These are phyloP conservation scores for Microbotryum violaceum DNA, from an alignment of 1,284 basidiomycete genomes.

Conservation along the genomic window DNA sequence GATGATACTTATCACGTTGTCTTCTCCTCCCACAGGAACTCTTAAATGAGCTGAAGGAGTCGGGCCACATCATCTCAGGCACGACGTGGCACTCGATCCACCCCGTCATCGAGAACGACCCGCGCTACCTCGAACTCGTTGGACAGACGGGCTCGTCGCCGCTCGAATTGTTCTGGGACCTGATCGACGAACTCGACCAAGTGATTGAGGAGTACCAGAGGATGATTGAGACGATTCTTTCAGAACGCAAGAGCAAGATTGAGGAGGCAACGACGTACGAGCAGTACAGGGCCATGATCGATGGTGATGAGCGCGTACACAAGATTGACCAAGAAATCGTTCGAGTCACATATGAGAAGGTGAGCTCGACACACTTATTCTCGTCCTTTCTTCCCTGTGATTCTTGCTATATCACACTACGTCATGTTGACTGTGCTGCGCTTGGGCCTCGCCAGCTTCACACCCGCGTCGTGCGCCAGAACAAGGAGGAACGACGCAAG, in stretches of 20 bases:
- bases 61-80: conserved; percentile 65
- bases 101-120: conserved; percentile 63
- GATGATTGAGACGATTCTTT: conserved; percentile 47
- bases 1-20: no score
- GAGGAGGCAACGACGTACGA: conserved; percentile 40
- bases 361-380: conserved; percentile 29
- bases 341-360: conserved; percentile 17
- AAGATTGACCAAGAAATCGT: conserved; percentile 51
- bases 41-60: conserved; percentile 58
- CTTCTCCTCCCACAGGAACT: conserved; percentile 48
- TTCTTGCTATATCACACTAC: conserved; percentile 1
- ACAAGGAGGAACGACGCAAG: conserved; percentile 62
- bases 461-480: conserved; percentile 59
- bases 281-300: conserved; percentile 48
- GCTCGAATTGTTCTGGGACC: conserved; percentile 92
- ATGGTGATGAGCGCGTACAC: conserved; percentile 32
- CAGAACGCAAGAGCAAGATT: conserved; percentile 42
- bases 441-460: conserved; percentile 52
- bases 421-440: neutral
- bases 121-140: conserved; percentile 74
- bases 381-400: conserved; percentile 1
- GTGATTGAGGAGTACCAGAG: conserved; percentile 68
- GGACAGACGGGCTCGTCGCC: conserved; percentile 82
- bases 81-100: conserved; percentile 88
- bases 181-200: conserved; percentile 77